Evolutionary conservation across 2,329 filamentous ascomycete genomes (phyloP), one percentile per base, ranked within the genome.

Genomic region (Hawksworthiomyces lignivorus): DNA sequence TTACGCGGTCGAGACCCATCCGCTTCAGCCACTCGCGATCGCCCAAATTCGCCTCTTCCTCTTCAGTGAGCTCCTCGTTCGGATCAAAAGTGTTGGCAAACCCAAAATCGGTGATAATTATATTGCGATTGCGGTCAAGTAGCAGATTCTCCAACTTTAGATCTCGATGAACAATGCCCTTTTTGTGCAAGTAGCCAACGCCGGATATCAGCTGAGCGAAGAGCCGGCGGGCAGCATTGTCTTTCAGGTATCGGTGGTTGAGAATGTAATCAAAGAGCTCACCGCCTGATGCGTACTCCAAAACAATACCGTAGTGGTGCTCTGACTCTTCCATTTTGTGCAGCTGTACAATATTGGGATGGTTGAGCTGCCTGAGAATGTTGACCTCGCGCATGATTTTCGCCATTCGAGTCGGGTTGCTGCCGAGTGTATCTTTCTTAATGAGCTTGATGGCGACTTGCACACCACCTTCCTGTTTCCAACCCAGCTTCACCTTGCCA

Each of bases 321-420:
- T 97, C 89, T 0, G 92, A 97, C 64, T 97, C 90, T 22, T 96
- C 89, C 86, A 98, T 97, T 65, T 98, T 94, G 63, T 97, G 90
- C 39, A 98, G 70, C 47, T 86, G 82, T 40, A 98, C 92, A 59
- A 98, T 98, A 61, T 98, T 98, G 17, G 90, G 89, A 62, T 98
- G 92, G 30, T 89, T 61, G 17, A 85, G 33, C 94, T 80, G 53
- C 82, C 87, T 46, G 80, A 98, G 70, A 54, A 98, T 98, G 32
- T 86, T 78, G 48, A 98, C 95, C 63, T 98, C 92, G 48, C 92
- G 87, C 66, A 96, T 89, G 54, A 98, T 98, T 68, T 98, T 98
- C 57, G 88, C 86, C 48, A 98, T 72, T 38, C 92, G 81, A 45
- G 82, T 87, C 4, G 89, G 86, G 59, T 97, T 96, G 49, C 78